Base-by-base conservation (phyloP, 1,139 yeast genomes). In the Saccharomycopsis hybrid region DNA sequence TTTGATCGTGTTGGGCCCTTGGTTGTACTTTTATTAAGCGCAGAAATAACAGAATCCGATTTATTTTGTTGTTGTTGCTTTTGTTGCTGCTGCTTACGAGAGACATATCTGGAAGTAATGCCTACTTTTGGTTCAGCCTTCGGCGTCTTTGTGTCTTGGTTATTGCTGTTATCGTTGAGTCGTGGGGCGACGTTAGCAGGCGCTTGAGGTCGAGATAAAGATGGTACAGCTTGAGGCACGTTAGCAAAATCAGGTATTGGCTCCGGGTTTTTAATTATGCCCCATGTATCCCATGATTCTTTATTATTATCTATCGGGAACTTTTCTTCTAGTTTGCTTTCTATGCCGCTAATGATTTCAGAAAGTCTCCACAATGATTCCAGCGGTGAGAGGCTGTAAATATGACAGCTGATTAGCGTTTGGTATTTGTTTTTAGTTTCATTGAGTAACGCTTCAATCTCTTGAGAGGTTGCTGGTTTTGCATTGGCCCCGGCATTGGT, bases 251-350 rank as follows among this genome's bases (percentile, higher is more conserved):
- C 35, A 32, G 35, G 35, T 27, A 31, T 36, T n/a, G 57, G 40
- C 8, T 55, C 60, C 2, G 63, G 62, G 13, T 66, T 63, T 40
- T 58, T 58, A 11, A 62, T 60, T 0, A 64, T 46, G 3, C 67
- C 68, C 67, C 65, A 63, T 35, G 28, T 57, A 3, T 39, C 42
- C 47, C 60, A 41, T 3, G 28, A 13, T 4, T 32, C 38, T 24
- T 25, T 46, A 1, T 55, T 58, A 7, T 53, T 55, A 9, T 58
- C 53, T 2, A 54, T 36, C 2, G 48, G 47, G 38, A 50, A 53
- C 28, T 47, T 43, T n/a, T 48, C 31, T 4, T 48, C 51, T 1
- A 61, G 2, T 7, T 55, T 58, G 2, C 52, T 35, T 27, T 55
- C 55, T 1, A 51, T 47, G 11, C 57, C 54, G 3, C 53, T 54